Conservation (phyloP, 371 early-diverging fungal genomes). For the Dichotomocladium elegans region DNA sequence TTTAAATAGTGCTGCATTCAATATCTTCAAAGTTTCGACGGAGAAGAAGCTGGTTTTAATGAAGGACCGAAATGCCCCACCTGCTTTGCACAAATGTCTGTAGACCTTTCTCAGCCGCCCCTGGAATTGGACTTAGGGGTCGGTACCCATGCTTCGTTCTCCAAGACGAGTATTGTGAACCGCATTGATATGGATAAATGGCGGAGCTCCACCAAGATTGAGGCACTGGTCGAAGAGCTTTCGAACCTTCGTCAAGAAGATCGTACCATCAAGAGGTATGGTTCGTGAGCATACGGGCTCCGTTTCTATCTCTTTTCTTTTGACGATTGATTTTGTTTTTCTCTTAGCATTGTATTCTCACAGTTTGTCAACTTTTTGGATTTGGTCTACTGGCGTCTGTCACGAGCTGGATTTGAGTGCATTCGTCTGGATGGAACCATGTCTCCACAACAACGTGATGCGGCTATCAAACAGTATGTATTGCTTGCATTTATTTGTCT, state of each 20-base stretch:
- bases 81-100: conserved; percentile 76
- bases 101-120: conserved; percentile 78
- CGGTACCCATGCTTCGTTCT: conserved; percentile 29
- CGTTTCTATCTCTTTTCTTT: too few relatives aligned
- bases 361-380: conserved; percentile 92
- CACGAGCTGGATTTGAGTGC: conserved; percentile 88
- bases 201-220: conserved; percentile 87
- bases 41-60: conserved; percentile 6
- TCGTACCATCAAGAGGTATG: conserved; percentile 71
- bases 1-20: conserved; percentile 30
- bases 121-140: conserved; percentile 29
- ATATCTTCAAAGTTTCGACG: conserved; percentile 37
- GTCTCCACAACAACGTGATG: conserved; percentile 79
- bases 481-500: background rate
- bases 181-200: conserved; percentile 86
- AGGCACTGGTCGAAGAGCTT: conserved; percentile 90
- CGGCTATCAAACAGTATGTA: conserved; percentile 61
- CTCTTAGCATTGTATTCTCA: conserved; percentile 40
- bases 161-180: conserved; percentile 83
- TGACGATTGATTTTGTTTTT: background rate
- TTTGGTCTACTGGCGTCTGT: conserved; percentile 91
- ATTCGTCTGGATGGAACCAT: conserved; percentile 95
- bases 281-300: too few relatives aligned
- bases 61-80: conserved; percentile 74
- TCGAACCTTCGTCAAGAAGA: conserved; percentile 72